Base-by-base conservation (phyloP, 1,139 yeast species). In the Candida buenavistaensis region DNA sequence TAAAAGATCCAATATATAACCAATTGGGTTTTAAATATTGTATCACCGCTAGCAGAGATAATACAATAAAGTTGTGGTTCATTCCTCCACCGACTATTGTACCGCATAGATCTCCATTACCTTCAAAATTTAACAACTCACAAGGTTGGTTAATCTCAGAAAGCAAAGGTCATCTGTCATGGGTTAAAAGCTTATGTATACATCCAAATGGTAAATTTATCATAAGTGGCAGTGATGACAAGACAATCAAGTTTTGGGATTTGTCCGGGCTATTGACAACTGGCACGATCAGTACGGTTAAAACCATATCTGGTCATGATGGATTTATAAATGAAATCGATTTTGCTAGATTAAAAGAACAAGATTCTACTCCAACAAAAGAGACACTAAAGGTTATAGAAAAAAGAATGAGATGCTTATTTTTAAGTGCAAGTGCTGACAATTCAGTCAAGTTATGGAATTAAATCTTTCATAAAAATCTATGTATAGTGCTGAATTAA, bases 11-110 rank as follows among this genome's bases (percentile, higher is more conserved):
- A 1, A 33, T 56, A 2, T 57, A 54, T 32, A 62, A 67, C 24
- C 51, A 57, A 1, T 50, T 81, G 14, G 84, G 83, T 0, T 81
- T 68, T 57, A 81, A 80, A 50, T 81, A 80, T 50, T 79, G 90
- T 39, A 78, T 83, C 2, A 80, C 95, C 6, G 89, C 85, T 14
- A 88, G 95, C 3, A 70, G 97, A 47, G 97, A 90, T 57, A 83
- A 84, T 50, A 56, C 76, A 2, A 70, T 90, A 26, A 78, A 80
- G 46, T 62, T 90, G 16, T 90, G 97, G 97, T 69, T 81, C 33
- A 54, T 82, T 8, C 88, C 89, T 1, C 63, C 80, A 1, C 88
- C 90, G 0, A 30, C 32, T 10, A 62, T 65, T 3, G 59, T 72
- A 15, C 73, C 80, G 2, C 79, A 78, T 44, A 63, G 79, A 23